phyloP scores from a whole-genome alignment of 257 asterid genomes.

The Nicotiana tabacum region DNA sequence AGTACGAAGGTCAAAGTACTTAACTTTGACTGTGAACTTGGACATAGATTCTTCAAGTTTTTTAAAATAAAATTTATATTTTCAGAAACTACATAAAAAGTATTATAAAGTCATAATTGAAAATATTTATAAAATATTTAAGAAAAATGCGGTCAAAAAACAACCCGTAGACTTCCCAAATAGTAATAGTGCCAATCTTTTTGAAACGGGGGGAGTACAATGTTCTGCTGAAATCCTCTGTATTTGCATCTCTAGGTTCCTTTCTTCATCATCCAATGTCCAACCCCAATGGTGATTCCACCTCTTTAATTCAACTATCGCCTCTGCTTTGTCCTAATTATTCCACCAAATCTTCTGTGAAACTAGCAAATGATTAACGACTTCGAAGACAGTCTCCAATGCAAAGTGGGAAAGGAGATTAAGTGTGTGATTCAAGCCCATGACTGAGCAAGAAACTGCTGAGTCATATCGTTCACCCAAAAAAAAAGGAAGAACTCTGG shows the following conservation, averaged over 20 bases:
- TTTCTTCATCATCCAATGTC: not conserved
- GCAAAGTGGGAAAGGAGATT: not conserved
- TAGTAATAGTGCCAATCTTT: no score
- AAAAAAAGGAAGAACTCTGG: not conserved
- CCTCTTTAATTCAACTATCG: not conserved
- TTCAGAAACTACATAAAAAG: no score
- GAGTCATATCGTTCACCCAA: not conserved
- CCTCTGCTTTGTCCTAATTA: not conserved
- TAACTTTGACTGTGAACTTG: no score
- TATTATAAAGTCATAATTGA: no score
- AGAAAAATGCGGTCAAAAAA: no score
- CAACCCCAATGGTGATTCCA: not conserved
- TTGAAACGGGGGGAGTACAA: not conserved
- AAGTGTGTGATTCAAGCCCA: not conserved
- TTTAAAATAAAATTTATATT: no score
- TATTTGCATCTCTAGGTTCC: not conserved
- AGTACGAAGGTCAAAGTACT: no score
- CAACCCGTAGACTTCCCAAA: no score
- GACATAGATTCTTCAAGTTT: no score
- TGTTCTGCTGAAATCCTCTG: not conserved
- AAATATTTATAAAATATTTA: no score
- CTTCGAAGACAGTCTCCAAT: not conserved
- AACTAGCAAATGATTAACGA: not conserved
- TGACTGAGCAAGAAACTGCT: not conserved
- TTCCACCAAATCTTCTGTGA: not conserved